Evolutionary conservation across 2,329 filamentous ascomycete genomes (phyloP).

Genomic region (Coniochaeta prunicola): DNA sequence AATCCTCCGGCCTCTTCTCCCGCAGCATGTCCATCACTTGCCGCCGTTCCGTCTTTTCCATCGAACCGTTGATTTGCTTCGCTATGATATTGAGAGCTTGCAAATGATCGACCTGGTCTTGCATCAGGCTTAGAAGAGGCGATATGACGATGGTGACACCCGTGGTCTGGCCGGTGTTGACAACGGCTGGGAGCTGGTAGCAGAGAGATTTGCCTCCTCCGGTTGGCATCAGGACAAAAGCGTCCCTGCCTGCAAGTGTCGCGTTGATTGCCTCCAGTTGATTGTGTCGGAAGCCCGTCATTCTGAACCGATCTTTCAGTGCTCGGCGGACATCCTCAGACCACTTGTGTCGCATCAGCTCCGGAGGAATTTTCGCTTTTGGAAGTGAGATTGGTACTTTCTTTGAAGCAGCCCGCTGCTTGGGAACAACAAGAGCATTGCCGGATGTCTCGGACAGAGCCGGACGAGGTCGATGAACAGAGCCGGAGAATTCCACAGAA

Average conservation of each 20-base stretch:
- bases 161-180: conserved; percentile 70
- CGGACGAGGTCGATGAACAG: conserved; percentile 20
- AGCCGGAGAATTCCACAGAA: conserved; percentile 12
- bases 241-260: conserved; percentile 78
- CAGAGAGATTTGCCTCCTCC: conserved; percentile 95
- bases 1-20: conserved; percentile 60
- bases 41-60: conserved; percentile 52
- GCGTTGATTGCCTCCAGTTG: conserved; percentile 95
- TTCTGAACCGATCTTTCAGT: conserved; percentile 76
- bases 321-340: conserved; percentile 75
- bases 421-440: conserved; percentile 27
- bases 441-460: conserved; percentile 42
- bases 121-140: conserved; percentile 90
- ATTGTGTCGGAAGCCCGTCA: conserved; percentile 81
- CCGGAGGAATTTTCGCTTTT: conserved; percentile 33
- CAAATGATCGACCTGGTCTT: conserved; percentile 88
- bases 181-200: conserved; percentile 86
- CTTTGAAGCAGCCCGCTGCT: conserved; percentile 22
- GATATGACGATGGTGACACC: conserved; percentile 95
- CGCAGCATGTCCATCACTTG: conserved; percentile 60
- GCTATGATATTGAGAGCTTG: conserved; percentile 69
- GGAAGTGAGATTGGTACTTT: conserved; percentile 18
- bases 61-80: conserved; percentile 74
- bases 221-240: conserved; percentile 96
- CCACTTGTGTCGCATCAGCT: conserved; percentile 67